Evolutionary conservation across 768 basidiomycete genomes (phyloP).

Genomic region (Phlegmacium glaucopus): DNA sequence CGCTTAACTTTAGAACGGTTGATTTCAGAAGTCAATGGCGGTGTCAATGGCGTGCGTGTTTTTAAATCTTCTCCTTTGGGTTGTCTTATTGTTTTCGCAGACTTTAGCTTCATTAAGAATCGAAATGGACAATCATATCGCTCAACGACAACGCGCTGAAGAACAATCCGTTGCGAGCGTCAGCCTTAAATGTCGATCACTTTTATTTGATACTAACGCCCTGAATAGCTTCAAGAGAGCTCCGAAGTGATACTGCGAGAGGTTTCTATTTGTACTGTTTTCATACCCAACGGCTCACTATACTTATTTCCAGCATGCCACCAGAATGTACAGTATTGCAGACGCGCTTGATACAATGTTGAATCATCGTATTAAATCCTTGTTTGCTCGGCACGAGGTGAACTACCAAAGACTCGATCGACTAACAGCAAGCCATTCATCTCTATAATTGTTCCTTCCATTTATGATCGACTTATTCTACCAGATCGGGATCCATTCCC

Average conservation of each 20-base stretch:
- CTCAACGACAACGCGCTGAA: background rate
- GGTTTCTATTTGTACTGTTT: background rate
- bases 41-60: background rate
- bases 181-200: background rate
- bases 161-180: background rate
- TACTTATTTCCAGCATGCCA: conserved; percentile 9
- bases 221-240: background rate
- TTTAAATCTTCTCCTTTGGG: background rate
- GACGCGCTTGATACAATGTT: conserved; percentile 3
- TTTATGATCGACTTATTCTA: conserved; percentile 16
- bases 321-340: conserved; percentile 3
- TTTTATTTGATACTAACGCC: background rate
- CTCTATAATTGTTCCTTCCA: background rate
- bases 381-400: conserved; percentile 8
- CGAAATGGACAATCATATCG: background rate
- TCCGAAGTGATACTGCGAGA: background rate
- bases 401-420: conserved; percentile 4
- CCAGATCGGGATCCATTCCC: conserved; percentile 8
- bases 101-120: background rate
- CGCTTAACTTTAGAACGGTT: background rate
- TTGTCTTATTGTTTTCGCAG: background rate
- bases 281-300: background rate
- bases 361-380: conserved; percentile 5
- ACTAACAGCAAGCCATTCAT: conserved; percentile 5
- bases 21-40: background rate